Base-by-base conservation (phyloP, 306 rosid species). In the Quercus wislizeni region DNA sequence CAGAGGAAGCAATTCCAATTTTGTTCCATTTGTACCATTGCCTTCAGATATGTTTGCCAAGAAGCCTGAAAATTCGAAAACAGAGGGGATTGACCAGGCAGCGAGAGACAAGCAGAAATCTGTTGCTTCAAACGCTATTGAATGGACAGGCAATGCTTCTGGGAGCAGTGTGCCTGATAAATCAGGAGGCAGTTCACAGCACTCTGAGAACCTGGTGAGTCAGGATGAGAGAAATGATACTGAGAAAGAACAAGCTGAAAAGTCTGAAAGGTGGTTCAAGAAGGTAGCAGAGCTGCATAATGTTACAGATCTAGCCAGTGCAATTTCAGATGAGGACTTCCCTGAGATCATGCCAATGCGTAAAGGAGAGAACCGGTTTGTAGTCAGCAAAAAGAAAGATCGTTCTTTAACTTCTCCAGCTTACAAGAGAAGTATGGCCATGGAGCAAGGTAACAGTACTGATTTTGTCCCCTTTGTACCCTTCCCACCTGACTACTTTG, bases 331-430 rank as follows among this genome's bases (percentile, higher is more conserved):
- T 78, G 92, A 91, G 52, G 97, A 93, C 82, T 93, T 95, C 86
- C 99, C 98, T 21, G 96, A 93, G 62, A 87, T 95, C 78, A 95
- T 95, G 99, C 99, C 98, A 1, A 86, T 89, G 89, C 96, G 93
- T 43, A 95, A 90, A 89, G 99, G 99, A 83, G 97, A 95, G 87
- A 95, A 91, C 69, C 86, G 88, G 62, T 95, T 95, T 83, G 97
- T 95, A 62, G 88, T 95, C 56, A 81, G 96, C 88, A 91, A 88
- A 89, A 95, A 93, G 88, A 95, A 93, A 64, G 97, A 93, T 49
- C 96, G 96, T 27, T 91, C 99, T 56, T 84, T 93, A 87, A 87
- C 93, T 70, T 88, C 98, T 81, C 97, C 97, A 4, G 87, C 90
- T n/a, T 89, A 91, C 79, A 95, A 95, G 88, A 87, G 93, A 82